These are phyloP conservation scores for Thelonectria olida DNA, from an alignment of 2,329 filamentous ascomycete species.

Conservation along the genomic window DNA sequence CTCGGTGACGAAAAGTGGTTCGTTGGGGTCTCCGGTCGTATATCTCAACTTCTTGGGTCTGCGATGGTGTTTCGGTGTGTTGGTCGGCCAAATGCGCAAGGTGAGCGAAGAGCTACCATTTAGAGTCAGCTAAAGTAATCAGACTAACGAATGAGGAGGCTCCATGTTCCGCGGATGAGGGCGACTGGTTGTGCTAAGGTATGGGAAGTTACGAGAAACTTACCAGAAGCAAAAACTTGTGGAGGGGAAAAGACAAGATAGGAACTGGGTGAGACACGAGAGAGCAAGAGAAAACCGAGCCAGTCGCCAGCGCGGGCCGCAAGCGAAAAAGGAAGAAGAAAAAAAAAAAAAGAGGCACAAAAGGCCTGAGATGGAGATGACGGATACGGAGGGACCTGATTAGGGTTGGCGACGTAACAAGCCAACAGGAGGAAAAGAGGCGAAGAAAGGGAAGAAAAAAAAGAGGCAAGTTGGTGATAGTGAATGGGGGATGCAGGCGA, in stretches of 20 bases:
- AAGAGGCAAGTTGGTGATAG: slow-evolving; percentile 8
- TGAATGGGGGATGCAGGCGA: slow-evolving; percentile 16
- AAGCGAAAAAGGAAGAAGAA: slow-evolving; percentile 25
- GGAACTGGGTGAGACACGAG: slow-evolving; percentile 30
- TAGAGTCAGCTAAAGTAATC: slow-evolving; percentile 22
- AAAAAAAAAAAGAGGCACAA: slow-evolving; percentile 11
- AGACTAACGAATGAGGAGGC: slow-evolving; percentile 10
- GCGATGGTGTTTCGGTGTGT: slow-evolving; percentile 4
- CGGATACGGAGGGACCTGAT: neutral
- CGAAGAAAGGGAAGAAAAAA: slow-evolving; percentile 9
- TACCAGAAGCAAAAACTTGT: slow-evolving; percentile 25
- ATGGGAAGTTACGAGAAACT: slow-evolving; percentile 23
- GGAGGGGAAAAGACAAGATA: slow-evolving; percentile 16
- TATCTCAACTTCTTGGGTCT: slow-evolving; percentile 6
- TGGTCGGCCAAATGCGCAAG: slow-evolving; percentile 14
- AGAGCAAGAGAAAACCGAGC: slow-evolving; percentile 30
- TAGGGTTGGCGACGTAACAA: slow-evolving; percentile 10
- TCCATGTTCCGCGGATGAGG: slow-evolving; percentile 17
- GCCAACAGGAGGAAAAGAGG: slow-evolving; percentile 5
- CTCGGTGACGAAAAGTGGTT: slow-evolving; percentile 3
- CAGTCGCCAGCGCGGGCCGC: slow-evolving; percentile 37
- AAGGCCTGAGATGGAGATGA: slow-evolving; percentile 1
- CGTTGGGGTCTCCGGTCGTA: slow-evolving; percentile 14
- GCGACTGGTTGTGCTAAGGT: slow-evolving; percentile 14
- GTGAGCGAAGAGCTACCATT: slow-evolving; percentile 22